Base-by-base conservation (phyloP, 176 grass and related monocot genomes). In the Oryza meridionalis region DNA sequence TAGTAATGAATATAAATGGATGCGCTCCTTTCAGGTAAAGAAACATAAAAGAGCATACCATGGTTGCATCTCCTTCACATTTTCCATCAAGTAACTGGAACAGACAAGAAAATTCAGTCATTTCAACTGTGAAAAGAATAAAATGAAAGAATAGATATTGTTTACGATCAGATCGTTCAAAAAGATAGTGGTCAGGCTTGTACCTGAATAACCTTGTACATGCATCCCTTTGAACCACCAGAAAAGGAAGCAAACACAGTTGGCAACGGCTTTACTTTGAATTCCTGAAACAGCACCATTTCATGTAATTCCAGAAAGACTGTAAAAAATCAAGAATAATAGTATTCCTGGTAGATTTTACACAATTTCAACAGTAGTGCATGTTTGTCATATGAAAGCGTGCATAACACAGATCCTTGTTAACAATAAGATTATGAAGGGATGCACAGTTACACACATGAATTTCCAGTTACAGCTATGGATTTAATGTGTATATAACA, bases 141-240 rank as follows among this genome's bases (percentile, higher is more conserved):
- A 31, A 68, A 72, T 22, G 12, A 66, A 77, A 21, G 81, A 65
- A 79, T 83, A 46, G 37, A 79, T 72, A 51, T 74, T 40, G 45
- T 32, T 53, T 46, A 86, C 11, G 21, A 62, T 85, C 7, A 76
- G 67, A 73, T 17, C 0, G 15, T 17, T 27, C 27, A 69, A 46
- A 44, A 77, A 86, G 43, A 24, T 79, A 65, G 40, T 79, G 19
- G 51, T 67, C 80, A 92, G 0, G 19, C 25, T 83, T 38, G 21
- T 24, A 99, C 96, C 91, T 94, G 93, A 92, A 99, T 84, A 94
- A 91, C 80, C 86, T 94, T 99, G 78, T 91, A 92, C 89, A 99
- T 83, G 79, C 93, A 93, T 83, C 89, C 89, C 65, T 93, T 92
- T 81, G 91, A 94, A 64, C 96, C 93, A 61, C 91, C 88, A 72